phyloP scores from a whole-genome alignment of 768 basidiomycete genomes.

The Russula ochroleuca region DNA sequence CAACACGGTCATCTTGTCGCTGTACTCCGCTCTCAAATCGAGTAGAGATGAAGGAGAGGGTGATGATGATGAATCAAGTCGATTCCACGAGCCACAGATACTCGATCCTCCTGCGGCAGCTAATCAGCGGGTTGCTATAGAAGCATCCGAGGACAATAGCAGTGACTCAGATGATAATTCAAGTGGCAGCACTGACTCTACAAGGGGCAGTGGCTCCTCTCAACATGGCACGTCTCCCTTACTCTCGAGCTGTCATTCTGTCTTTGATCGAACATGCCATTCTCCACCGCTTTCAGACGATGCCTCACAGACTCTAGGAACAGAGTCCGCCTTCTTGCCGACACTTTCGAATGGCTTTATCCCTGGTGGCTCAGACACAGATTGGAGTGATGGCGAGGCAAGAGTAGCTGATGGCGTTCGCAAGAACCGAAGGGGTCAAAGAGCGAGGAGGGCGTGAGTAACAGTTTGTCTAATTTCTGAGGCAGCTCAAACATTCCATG shows the following conservation, averaged over 20 bases:
- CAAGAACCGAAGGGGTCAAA: slow-evolving; percentile 86
- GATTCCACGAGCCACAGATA: not conserved
- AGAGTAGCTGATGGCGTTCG: slow-evolving; percentile 46
- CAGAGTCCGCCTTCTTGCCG: slow-evolving; percentile 73
- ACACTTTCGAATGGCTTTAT: slow-evolving; percentile 83
- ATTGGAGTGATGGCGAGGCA: slow-evolving; percentile 63
- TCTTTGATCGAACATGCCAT: slow-evolving; percentile 3
- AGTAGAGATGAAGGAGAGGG: not conserved
- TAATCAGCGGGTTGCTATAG: not conserved
- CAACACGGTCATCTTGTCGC: slow-evolving; percentile 44
- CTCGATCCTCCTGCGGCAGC: not conserved
- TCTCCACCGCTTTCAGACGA: not conserved
- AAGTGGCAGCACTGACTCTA: slow-evolving; percentile 12
- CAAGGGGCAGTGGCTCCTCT: not conserved
- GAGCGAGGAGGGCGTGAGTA: slow-evolving; percentile 91
- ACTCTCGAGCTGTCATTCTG: not conserved
- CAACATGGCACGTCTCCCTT: not conserved
- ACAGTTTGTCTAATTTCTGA: not conserved
- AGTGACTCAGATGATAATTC: slow-evolving; percentile 38
- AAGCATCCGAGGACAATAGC: slow-evolving; percentile 32
- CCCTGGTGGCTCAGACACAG: slow-evolving; percentile 72
- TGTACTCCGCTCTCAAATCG: slow-evolving; percentile 44
- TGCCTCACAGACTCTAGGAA: slow-evolving; percentile 26
- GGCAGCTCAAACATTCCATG: not conserved
- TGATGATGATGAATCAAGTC: not conserved